Evolutionary conservation across 257 asterid genomes (phyloP), one percentile per base, ranked within the genome.

Genomic region (Scutellaria galericulata): DNA sequence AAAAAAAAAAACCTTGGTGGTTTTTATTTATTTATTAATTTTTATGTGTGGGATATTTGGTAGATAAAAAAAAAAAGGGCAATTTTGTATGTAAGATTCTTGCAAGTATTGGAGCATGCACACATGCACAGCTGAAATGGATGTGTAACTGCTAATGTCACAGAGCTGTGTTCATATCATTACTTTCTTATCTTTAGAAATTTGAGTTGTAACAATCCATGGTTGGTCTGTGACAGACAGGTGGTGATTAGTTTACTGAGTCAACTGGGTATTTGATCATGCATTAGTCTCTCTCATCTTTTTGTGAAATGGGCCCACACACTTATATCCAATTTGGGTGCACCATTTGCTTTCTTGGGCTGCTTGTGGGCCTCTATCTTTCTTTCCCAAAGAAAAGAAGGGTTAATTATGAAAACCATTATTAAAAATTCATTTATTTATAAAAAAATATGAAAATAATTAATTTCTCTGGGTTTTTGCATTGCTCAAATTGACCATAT

Each of bases 191-290:
- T 66, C 55, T 73, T 79, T 76, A 12, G 44, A 57, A 39, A 52
- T 78, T 56, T 54, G 86, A 83, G 76, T 65, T 79, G 91, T 83
- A 75, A 44, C 65, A 80, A 76, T 83, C 87, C 81, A 72, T 72
- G 72, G 65, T 73, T 73, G 60, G 64, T 79, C 74, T 62, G 72
- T 70, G 66, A 70, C 65, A 12, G 73, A 31, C 37, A 31, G 37
- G 37, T 39, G 68, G 24, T 22, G 48, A 53, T 53, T 53, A 46
- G 47, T 7, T 18, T 18, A 7, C 68, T 58, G 53, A 35, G 63
- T 58, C 35, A 57, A 70, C 61, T 70, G 67, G 14, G 53, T 46
- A 4, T 20, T 55, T 65, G 7, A 65, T 58, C 66, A 59, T 50
- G 75, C 72, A 78, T 66, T 51, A 0, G 82, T 78, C 75, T 7